Conservation (phyloP, 1,284 basidiomycete genomes). For the Fomitiporia mediterranea region DNA sequence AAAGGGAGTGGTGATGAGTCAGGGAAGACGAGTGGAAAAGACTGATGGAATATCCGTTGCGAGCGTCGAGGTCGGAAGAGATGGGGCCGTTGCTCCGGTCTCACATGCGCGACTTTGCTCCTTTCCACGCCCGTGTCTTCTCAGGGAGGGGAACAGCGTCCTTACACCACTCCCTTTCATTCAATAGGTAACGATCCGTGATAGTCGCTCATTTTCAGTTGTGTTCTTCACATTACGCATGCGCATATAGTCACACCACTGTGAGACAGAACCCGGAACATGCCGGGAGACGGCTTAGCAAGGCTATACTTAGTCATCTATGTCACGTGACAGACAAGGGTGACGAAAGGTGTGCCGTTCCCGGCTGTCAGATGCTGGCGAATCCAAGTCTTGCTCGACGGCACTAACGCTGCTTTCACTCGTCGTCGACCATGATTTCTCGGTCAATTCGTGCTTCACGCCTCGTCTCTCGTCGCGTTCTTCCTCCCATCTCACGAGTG, state of each 20-base stretch:
- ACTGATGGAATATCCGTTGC: conserved; percentile 1
- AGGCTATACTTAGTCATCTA: neutral
- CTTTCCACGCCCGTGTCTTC: neutral
- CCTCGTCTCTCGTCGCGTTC: conserved; percentile 33
- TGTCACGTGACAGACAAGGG: neutral
- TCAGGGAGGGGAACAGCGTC: neutral
- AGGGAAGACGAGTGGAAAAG: neutral
- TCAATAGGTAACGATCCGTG: neutral
- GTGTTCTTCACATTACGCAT: neutral
- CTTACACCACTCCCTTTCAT: neutral
- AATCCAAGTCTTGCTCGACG: neutral
- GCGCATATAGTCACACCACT: neutral
- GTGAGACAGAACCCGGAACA: neutral
- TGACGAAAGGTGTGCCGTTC: conserved; percentile 3
- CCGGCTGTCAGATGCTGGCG: neutral
- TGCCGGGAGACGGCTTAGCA: neutral
- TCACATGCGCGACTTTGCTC: neutral
- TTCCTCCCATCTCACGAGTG: conserved; percentile 29
- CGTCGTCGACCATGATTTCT: conserved; percentile 35
- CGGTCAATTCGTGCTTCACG: conserved; percentile 39
- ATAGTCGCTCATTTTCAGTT: neutral
- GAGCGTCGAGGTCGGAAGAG: neutral
- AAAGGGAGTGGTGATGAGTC: no score
- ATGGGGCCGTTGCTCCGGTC: neutral
- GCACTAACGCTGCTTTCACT: conserved; percentile 10